Base-by-base conservation (phyloP, 2,329 filamentous ascomycete genomes). In the Fusarium vanettenii region DNA sequence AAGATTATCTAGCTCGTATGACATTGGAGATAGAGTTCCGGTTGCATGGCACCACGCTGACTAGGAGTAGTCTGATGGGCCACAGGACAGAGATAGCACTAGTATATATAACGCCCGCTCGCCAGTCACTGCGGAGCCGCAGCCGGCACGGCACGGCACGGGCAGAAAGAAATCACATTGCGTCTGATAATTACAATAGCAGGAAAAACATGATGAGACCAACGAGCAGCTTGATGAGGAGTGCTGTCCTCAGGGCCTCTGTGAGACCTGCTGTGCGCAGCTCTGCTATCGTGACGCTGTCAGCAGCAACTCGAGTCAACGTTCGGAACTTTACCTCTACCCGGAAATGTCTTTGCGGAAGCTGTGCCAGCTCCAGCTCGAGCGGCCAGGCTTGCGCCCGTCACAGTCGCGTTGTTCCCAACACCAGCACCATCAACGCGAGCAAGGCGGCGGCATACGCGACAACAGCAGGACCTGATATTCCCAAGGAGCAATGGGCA, bases 401-500 rank as follows among this genome's bases (percentile, higher is more conserved):
- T 1, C 72, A 72, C 39, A 66, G 37, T 6, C 70, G 74, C 9
- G 50, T 33, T 14, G 74, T 65, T 43, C 27, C 48, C 39, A 66
- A 35, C 63, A 61, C 55, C 27, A 57, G 20, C 55, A 75, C 18
- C 39, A 29, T 41, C 41, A 76, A 62, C 33, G 33, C 56, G 2
- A 45, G 50, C 39, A 78, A 77, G 55, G 18, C 66, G 16, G 71
- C 76, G 4, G 56, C 74, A 22, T 78, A 78, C 16, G 74, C 76
- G 18, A 78, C 76, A 20, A 41, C 75, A 27, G 67, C 74, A 25
- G 66, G 45, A 2, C 68, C 76, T 6, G 27, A 89, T 60, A 89
- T 97, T 79, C 95, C 95, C 62, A 90, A 88, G 35, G 92, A 92
- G 83, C 95, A 98, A 87, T 96, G 93, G 94, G 95, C 95, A 43